Conservation (phyloP, 768 basidiomycete species). For the Pulveroboletus sp. region DNA sequence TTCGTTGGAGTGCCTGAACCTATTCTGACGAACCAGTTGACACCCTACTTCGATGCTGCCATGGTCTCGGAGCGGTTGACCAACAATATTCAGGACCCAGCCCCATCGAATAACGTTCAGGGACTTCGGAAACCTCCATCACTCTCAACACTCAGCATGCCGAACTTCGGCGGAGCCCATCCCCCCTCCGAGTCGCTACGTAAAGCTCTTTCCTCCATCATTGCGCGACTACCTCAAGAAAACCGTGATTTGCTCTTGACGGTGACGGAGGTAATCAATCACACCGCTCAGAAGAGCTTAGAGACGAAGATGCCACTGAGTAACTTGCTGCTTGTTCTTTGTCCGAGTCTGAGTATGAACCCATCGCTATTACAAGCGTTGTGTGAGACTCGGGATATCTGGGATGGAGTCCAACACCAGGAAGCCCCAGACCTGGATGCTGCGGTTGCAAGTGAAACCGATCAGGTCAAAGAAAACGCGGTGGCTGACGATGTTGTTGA, state of each 20-base stretch:
- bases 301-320: slow-evolving; percentile 91
- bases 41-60: slow-evolving; percentile 76
- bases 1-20: slow-evolving; percentile 73
- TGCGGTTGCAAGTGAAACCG: neutral
- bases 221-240: slow-evolving; percentile 68
- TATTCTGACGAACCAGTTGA: slow-evolving; percentile 69
- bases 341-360: slow-evolving; percentile 79
- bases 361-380: slow-evolving; percentile 67
- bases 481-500: neutral
- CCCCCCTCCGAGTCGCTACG: slow-evolving; percentile 59
- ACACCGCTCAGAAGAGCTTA: slow-evolving; percentile 61
- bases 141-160: slow-evolving; percentile 73
- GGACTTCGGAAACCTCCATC: slow-evolving; percentile 73
- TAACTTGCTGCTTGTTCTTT: slow-evolving; percentile 84
- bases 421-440: slow-evolving; percentile 7
- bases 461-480: neutral
- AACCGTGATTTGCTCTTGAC: slow-evolving; percentile 84
- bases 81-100: slow-evolving; percentile 24
- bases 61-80: slow-evolving; percentile 50
- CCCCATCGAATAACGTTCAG: slow-evolving; percentile 35
- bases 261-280: slow-evolving; percentile 73
- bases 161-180: slow-evolving; percentile 55
- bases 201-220: slow-evolving; percentile 56
- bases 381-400: slow-evolving; percentile 67
- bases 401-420: slow-evolving; percentile 37